Base-by-base conservation (phyloP, 805 yeast genomes). In the Wickerhamiella bombiphila region DNA sequence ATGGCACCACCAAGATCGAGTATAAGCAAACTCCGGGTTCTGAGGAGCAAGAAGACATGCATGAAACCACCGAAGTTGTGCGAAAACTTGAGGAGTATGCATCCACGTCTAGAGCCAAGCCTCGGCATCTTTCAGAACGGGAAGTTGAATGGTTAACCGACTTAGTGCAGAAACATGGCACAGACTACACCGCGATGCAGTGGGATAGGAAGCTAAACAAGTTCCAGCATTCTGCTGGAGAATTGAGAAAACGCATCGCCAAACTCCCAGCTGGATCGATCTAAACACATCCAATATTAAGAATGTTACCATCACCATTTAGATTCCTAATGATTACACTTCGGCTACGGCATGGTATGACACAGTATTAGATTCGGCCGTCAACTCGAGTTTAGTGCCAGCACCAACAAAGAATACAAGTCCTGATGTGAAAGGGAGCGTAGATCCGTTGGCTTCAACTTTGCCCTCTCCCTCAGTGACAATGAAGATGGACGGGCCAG, bases 271-370 rank as follows among this genome's bases (percentile, higher is more conserved):
- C 26, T 24, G 9, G 13, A 24, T 24, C 13, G 9, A 24, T 24
- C 9, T 24, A n/a, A n/a, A n/a, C n/a, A n/a, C n/a, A n/a, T n/a
- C n/a, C n/a, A n/a, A n/a, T n/a, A n/a, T n/a, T n/a, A n/a, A n/a
- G n/a, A n/a, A n/a, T n/a, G n/a, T n/a, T n/a, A n/a, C n/a, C n/a
- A n/a, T n/a, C n/a, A n/a, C n/a, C n/a, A n/a, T n/a, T n/a, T n/a
- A 29, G 14, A 29, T 29, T 14, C 14, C 18, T 18, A 18, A 18
- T 18, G 14, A 31, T 22, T 33, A 33, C 15, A 11, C 78, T 62
- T 82, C 94, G 49, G 77, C 82, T 57, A 77, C 82, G 4, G 98
- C 97, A 61, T 94, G 78, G 63, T 86, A 91, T 24, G 86, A 66
- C 29, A 86, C 80, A 55, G 88, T 76, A 24, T 57, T 59, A 19